A percentile compares a stretch with the other conserved stretches of the same genome.
phyloP scores from a whole-genome alignment of 2,329 filamentous ascomycete genomes.

The Colletotrichum brevisporum region DNA sequence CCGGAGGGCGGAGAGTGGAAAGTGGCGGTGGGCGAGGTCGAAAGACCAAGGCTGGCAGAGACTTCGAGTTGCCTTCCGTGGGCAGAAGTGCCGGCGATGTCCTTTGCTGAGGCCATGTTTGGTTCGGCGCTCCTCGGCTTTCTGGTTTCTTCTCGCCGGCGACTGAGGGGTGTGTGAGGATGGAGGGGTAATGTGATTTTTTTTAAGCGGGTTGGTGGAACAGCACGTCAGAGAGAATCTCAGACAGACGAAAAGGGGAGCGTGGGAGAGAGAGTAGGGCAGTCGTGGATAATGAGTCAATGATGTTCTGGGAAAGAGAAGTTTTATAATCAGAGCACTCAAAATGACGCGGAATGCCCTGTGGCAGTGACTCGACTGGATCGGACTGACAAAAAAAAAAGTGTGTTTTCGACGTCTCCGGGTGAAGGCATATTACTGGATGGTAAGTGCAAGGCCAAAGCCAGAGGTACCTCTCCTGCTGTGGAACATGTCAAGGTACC shows the following conservation, averaged over 20 bases:
- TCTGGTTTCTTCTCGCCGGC: background rate
- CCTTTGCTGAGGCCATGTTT: conserved; percentile 62
- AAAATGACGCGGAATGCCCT: conserved; percentile 32
- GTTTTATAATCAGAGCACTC: conserved; percentile 21
- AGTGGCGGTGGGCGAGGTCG: conserved; percentile 80
- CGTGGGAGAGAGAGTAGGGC: background rate
- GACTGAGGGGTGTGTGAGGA: background rate
- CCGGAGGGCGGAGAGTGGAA: conserved; percentile 82
- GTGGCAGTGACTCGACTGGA: conserved; percentile 16
- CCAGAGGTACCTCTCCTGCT: too few species aligned
- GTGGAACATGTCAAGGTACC: too few species aligned
- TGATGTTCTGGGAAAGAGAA: conserved; percentile 18
- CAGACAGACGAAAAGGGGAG: background rate
- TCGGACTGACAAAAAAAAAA: conserved; percentile 25
- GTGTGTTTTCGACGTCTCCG: background rate
- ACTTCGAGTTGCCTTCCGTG: conserved; percentile 51
- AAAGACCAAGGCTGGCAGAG: conserved; percentile 76
- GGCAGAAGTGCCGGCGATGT: conserved; percentile 60
- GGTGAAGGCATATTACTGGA: background rate
- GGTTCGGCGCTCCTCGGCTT: background rate
- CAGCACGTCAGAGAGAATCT: background rate
- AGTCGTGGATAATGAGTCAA: background rate
- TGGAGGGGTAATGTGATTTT: conserved; percentile 30
- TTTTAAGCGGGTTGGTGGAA: conserved; percentile 24
- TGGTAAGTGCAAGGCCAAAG: background rate